Conservation (phyloP, 306 rosid genomes). For the Cicer judaicum region DNA sequence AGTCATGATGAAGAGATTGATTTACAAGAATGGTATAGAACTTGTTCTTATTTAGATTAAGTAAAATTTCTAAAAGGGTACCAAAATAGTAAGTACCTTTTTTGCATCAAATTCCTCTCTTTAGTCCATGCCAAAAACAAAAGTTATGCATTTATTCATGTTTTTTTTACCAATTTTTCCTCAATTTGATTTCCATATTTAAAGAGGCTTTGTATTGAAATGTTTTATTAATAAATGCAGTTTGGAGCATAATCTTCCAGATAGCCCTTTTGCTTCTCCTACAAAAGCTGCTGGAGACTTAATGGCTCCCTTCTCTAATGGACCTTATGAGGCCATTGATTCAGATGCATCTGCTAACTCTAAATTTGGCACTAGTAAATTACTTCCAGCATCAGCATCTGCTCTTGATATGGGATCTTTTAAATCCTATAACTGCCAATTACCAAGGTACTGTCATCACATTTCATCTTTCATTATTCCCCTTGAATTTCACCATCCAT, state of each 20-base stretch:
- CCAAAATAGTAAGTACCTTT: constrained; percentile 43
- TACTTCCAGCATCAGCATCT: constrained; percentile 57
- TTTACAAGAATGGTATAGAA: constrained; percentile 70
- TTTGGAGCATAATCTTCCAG: constrained; percentile 97
- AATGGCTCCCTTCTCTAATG: constrained; percentile 54
- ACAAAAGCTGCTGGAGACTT: constrained; percentile 67
- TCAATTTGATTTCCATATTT: constrained; percentile 28
- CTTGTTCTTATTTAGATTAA: constrained; percentile 39
- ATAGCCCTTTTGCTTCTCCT: constrained; percentile 97
- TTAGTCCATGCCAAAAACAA: constrained; percentile 45
- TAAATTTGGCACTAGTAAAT: constrained; percentile 55
- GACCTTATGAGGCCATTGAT: constrained; percentile 52
- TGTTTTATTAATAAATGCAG: constrained; percentile 57
- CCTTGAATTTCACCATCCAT: constrained; percentile 34
- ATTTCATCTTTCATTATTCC: not conserved
- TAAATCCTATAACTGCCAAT: constrained; percentile 85
- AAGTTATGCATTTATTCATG: constrained; percentile 44
- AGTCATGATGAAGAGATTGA: constrained; percentile 61
- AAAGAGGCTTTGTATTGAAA: constrained; percentile 11
- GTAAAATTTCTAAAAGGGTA: constrained; percentile 32
- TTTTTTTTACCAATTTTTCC: constrained; percentile 5
- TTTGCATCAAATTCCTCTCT: constrained; percentile 43
- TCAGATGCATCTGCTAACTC: constrained; percentile 55
- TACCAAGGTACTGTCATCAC: constrained; percentile 71
- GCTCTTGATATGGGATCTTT: constrained; percentile 79